Base-by-base conservation (phyloP, 2,329 filamentous ascomycete genomes). In the Tolypocladium ophioglossoides region DNA sequence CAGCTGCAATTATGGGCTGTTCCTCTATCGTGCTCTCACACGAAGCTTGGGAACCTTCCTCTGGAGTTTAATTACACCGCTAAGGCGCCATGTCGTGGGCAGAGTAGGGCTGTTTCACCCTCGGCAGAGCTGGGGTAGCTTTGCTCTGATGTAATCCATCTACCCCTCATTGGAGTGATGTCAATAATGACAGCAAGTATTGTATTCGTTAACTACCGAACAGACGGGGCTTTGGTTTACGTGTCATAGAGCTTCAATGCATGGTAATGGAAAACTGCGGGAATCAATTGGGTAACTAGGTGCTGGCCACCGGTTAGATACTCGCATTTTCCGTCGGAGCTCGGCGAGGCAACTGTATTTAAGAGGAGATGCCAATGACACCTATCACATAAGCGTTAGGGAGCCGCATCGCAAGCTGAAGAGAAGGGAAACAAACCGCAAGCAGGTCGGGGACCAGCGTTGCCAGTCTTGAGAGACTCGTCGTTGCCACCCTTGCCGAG, bases 391-490 rank as follows among this genome's bases (percentile, higher is more conserved):
- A 11, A n/a, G 9, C 18, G 18, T 47, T 32, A 47, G 44, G 6
- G 27, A 32, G 12, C 24, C 8, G 16, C 27, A 5, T 32, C 16
- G 2, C 27, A 32, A n/a, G 44, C 27, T 20, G 24, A 27, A 32
- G 9, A 2, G 10, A 5, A n/a, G 27, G 44, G 18, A 16, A n/a
- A 74, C 82, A 70, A 82, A 89, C 94, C 94, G 77, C 94, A 99
- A 71, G 94, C 94, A 70, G 94, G 94, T 70, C 94, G 89, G 65
- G 78, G 73, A 67, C 94, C 94, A 70, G 94, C 94, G 73, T 97
- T 99, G 64, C 94, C 94, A 62, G 94, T 99, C 86, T 95, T 96
- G 80, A 95, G 90, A 68, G 90, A 96, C 80, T 97, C 91, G 77
- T 92, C 89, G 77, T 89, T 85, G 64, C 77, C 89, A 68, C 91